Evolutionary conservation across 164 flowering plant genomes (phyloP).

Genomic region (Stephania cephalantha): DNA sequence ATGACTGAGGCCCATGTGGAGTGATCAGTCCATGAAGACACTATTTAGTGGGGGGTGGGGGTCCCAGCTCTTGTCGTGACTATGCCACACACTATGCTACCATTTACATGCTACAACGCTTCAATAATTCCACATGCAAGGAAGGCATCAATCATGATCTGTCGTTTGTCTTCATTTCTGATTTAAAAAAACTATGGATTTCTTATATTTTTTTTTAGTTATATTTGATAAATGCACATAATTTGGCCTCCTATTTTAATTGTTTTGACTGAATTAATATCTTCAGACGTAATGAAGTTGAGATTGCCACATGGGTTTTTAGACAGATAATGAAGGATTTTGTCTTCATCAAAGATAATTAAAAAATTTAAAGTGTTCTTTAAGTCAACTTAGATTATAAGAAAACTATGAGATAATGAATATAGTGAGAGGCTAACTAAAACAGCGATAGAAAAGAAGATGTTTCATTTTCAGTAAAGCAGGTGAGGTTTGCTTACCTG

Average conservation of each 20-base stretch:
- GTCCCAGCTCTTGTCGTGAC: conserved; percentile 9
- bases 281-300: conserved; percentile 1
- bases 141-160: conserved; percentile 12
- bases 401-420: background rate
- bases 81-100: conserved; percentile 7
- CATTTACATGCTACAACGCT: conserved; percentile 1
- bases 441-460: conserved; percentile 2
- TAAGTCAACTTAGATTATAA: conserved; percentile 8
- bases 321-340: background rate
- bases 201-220: too few species aligned
- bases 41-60: conserved; percentile 12
- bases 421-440: conserved; percentile 5
- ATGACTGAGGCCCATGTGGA: conserved; percentile 10
- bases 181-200: background rate
- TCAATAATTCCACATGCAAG: conserved; percentile 18
- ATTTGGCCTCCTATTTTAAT: background rate
- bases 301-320: background rate
- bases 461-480: background rate
- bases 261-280: background rate
- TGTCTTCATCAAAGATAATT: background rate
- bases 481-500: conserved; percentile 4
- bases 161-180: conserved; percentile 14
- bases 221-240: too few species aligned
- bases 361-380: background rate
- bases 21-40: background rate